These are phyloP conservation scores for Capronia epimyces DNA, from an alignment of 2,329 filamentous ascomycete genomes.

Conservation along the genomic window DNA sequence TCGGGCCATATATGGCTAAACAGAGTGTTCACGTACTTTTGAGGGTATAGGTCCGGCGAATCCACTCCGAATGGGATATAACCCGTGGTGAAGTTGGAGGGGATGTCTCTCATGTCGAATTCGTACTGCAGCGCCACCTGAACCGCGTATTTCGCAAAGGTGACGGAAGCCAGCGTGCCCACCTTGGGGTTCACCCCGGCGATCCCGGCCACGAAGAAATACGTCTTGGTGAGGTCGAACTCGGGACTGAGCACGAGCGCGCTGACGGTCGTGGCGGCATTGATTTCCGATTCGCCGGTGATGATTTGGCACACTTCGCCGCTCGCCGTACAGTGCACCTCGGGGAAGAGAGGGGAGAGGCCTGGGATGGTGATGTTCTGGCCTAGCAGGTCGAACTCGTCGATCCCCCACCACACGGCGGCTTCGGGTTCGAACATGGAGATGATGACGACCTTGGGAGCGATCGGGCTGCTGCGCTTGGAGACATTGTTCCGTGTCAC, in stretches of 20 bases:
- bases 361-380: slow-evolving; percentile 56
- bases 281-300: slow-evolving; percentile 60
- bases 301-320: slow-evolving; percentile 60
- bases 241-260: slow-evolving; percentile 56
- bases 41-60: slow-evolving; percentile 53
- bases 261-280: slow-evolving; percentile 62
- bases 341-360: slow-evolving; percentile 60
- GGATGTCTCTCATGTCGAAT: slow-evolving; percentile 64
- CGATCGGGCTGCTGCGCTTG: slow-evolving; percentile 9
- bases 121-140: slow-evolving; percentile 74
- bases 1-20: background rate
- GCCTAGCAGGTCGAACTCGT: slow-evolving; percentile 52
- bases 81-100: slow-evolving; percentile 59
- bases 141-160: slow-evolving; percentile 63
- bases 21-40: slow-evolving; percentile 5
- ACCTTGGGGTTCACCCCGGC: slow-evolving; percentile 67
- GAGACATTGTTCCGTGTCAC: background rate
- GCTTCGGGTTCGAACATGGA: slow-evolving; percentile 58
- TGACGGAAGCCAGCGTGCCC: slow-evolving; percentile 61
- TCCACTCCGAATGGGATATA: slow-evolving; percentile 62
- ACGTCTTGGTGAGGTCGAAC: slow-evolving; percentile 62
- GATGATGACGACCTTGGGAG: slow-evolving; percentile 41
- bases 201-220: slow-evolving; percentile 68
- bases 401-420: slow-evolving; percentile 55
- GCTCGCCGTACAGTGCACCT: slow-evolving; percentile 58